These are phyloP conservation scores for Naganishia vaughanmartiniae DNA, from an alignment of 768 basidiomycete species.

Conservation along the genomic window DNA sequence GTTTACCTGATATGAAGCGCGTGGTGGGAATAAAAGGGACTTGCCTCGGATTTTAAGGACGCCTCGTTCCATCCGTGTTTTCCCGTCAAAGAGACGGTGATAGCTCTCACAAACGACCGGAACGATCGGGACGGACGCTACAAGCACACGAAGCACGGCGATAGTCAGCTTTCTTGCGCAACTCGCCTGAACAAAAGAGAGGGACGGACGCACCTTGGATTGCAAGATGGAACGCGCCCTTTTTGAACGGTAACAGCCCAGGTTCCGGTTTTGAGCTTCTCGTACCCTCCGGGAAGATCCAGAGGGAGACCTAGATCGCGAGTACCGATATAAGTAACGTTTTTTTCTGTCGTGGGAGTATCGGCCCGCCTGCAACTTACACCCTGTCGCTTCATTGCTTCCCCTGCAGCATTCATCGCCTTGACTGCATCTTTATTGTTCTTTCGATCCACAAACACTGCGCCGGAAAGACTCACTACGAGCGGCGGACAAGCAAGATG, in stretches of 20 bases:
- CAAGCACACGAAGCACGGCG: not conserved
- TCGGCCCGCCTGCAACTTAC: conserved; percentile 36
- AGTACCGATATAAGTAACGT: conserved; percentile 37
- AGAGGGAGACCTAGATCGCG: conserved; percentile 61
- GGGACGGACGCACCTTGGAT: conserved; percentile 63
- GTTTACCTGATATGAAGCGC: not conserved
- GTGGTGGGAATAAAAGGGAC: conserved; percentile 36
- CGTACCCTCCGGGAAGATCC: conserved; percentile 97
- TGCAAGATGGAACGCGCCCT: conserved; percentile 95
- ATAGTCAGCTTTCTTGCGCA: not conserved
- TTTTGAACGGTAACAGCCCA: conserved; percentile 84
- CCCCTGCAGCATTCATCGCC: conserved; percentile 72
- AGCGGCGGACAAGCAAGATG: not conserved
- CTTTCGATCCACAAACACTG: conserved; percentile 86
- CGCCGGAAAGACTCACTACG: conserved; percentile 72
- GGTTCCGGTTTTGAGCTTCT: conserved; percentile 67
- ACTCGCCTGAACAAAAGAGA: not conserved
- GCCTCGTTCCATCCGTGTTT: conserved; percentile 65
- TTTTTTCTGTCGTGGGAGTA: not conserved
- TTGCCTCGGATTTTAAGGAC: conserved; percentile 76
- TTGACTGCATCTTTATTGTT: conserved; percentile 69
- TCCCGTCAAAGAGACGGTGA: conserved; percentile 74
- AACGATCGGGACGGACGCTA: conserved; percentile 69
- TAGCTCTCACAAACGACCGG: conserved; percentile 95
- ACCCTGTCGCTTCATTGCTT: conserved; percentile 65